Evolutionary conservation across 192 early-diverging fungal species (phyloP), one percentile per base, ranked within the genome.

Genomic region (Phlyctochytrium planicorne): DNA sequence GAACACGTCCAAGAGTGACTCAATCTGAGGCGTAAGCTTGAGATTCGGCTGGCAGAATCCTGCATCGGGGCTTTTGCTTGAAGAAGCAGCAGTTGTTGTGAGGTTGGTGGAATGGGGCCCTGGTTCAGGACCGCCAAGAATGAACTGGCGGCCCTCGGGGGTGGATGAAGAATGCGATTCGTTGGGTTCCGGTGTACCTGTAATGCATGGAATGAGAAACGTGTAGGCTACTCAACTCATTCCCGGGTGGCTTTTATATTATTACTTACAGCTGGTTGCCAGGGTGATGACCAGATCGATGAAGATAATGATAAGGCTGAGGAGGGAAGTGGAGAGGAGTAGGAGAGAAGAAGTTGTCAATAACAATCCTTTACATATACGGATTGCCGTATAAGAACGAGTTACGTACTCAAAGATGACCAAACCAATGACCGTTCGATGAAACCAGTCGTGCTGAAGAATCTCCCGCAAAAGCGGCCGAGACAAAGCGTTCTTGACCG

Each of bases 331-430:
- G 20, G 10, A 47, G 20, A 47, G 20, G 40, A 20, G 40, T 6
- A 20, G 6, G 20, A 47, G 40, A 6, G 20, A 47, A 47, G 20
- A 47, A 47, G 20, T 47, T 20, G 40, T 20, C 10, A 47, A 47
- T n/a, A n/a, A n/a, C n/a, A n/a, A n/a, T n/a, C n/a, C n/a, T n/a
- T n/a, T n/a, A n/a, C n/a, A n/a, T n/a, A n/a, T n/a, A n/a, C n/a
- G n/a, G 40, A 47, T 6, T 47, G 10, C 40, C 40, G 40, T 14
- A 47, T 20, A 47, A 20, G 20, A 47, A 47, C 10, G 20, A 47
- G 40, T 6, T 14, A 47, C 40, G 40, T 47, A 47, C 40, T 47
- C 40, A 47, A 47, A 47, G 40, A 47, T 47, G 40, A 47, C 40
- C 10, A 20, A 6, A 6, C 6, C 40, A 20, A 47, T 47, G 40